Evolutionary conservation across 2,329 filamentous ascomycete species (phyloP), one percentile per base, ranked within the genome.

Genomic region (Monascus ruber): DNA sequence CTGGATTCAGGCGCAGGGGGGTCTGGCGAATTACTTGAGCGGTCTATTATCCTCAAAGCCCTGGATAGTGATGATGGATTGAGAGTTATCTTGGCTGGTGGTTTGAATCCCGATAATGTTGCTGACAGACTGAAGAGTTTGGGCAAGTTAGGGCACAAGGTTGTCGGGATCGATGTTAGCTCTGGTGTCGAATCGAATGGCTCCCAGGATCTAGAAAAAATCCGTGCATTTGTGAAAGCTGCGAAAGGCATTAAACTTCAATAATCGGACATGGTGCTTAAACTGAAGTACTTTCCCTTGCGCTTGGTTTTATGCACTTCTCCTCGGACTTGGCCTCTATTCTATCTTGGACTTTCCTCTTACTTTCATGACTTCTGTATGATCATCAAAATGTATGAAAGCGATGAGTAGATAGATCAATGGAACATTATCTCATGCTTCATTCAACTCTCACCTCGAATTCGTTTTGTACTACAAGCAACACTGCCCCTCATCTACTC

Each of bases 141-240:
- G 10, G 81, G 79, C 0, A 68, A 73, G 5, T 59, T 76, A 6
- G 69, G 70, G 25, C 69, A 69, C 6, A 76, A 80, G 43, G 76
- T 95, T 8, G 68, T 87, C 28, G 88, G 82, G 2, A 83, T 98
- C 3, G 91, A 98, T 67, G 85, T 94, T 17, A 94, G 87, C 61
- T 94, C 85, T 54, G 93, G 93, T 0, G 87, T 98, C 2, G 91
- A 96, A 64, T 79, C 78, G 29, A 75, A 82, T 50, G 89, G 87
- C 2, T 70, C 77, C 56, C 91, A 98, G 63, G 83, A 81, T 60
- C 53, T 89, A 41, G 75, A 77, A 11, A 93, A 83, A 67, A 96
- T 98, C 49, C 69, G 71, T 46, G 76, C 74, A 4, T 98, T 98
- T 62, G 71, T 96, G 32, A 74, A 76, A 56, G 77, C 79, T 29